Conservation (phyloP, 805 yeast species). For the Yamadazyma takamatsuzukensis region DNA sequence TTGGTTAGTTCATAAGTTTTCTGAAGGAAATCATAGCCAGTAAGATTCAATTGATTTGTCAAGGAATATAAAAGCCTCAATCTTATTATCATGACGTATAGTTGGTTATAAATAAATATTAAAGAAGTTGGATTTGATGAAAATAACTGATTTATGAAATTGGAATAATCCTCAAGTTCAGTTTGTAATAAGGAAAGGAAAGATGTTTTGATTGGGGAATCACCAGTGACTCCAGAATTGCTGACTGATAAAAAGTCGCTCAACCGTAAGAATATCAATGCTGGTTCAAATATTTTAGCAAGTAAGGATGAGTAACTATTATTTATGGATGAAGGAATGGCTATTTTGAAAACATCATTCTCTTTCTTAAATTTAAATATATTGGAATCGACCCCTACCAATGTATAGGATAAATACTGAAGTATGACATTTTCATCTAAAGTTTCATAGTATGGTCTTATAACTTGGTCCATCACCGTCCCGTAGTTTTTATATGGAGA, state of each 20-base stretch:
- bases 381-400: conserved; percentile 61
- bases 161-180: conserved; percentile 31
- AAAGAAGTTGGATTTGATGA: conserved; percentile 23
- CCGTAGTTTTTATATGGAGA: conserved; percentile 12
- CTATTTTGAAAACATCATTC: conserved; percentile 17
- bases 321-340: conserved; percentile 51
- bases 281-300: conserved; percentile 64
- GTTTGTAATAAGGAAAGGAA: conserved; percentile 48
- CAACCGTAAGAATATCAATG: conserved; percentile 56
- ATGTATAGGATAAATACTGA: conserved; percentile 47
- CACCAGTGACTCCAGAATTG: conserved; percentile 14
- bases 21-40: conserved; percentile 54
- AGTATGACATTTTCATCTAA: conserved; percentile 34
- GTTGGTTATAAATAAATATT: conserved; percentile 32
- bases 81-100: conserved; percentile 50
- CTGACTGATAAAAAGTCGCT: conserved; percentile 20
- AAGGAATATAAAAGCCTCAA: conserved; percentile 57
- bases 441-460: conserved; percentile 29
- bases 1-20: conserved; percentile 45
- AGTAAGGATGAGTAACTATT: conserved; percentile 56
- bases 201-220: conserved; percentile 61
- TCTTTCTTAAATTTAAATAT: conserved; percentile 44
- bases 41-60: conserved; percentile 25
- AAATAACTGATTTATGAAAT: conserved; percentile 33
- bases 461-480: conserved; percentile 8